Evolutionary conservation across 495 filamentous ascomycete species (phyloP), one percentile per base, ranked within the genome.

Genomic region (Penicillium bovifimosum): DNA sequence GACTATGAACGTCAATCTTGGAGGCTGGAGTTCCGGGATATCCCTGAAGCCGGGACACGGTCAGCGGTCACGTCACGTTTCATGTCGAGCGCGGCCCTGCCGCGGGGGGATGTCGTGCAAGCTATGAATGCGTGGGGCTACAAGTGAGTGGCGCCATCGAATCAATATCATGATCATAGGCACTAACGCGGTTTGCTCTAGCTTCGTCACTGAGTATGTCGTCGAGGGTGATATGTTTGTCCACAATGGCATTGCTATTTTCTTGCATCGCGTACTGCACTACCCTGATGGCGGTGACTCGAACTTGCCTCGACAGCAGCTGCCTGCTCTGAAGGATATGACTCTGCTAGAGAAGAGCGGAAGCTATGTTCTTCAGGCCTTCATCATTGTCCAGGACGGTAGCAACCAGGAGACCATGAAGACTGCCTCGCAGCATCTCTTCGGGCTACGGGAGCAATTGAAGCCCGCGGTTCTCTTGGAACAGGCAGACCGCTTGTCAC

Each of bases 391-490:
- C 13, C 71, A 75, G 40, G 77, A 80, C 53, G 75, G 76, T 6
- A 69, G 65, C 33, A 78, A 79, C 32, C 75, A 76, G 48, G 77
- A 77, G 51, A 68, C 73, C 16, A 78, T 85, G 63, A 79, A 77
- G 40, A 67, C 69, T 6, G 86, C 76, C 5, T 76, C 76, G 17
- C 73, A 78, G 52, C 81, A 86, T 58, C 61, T 89, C 41, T 74
- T 80, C 58, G 71, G 65, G 8, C 71, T 88, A 53, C 83, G 82
- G 54, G 77, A 83, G 56, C 66, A 74, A 51, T 67, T 89, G 63
- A 84, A 79, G 61, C 83, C 84, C 6, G 78, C 79, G 6, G 80
- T 88, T 40, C 81, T 83, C 27, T 67, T 89, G 48, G 76, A 82
- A 46, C 72, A 79, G 44, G 82, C 77, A 5, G 84, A 88, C 64